phyloP scores from a whole-genome alignment of 2,329 filamentous ascomycete species.

The Colletotrichum sp. region DNA sequence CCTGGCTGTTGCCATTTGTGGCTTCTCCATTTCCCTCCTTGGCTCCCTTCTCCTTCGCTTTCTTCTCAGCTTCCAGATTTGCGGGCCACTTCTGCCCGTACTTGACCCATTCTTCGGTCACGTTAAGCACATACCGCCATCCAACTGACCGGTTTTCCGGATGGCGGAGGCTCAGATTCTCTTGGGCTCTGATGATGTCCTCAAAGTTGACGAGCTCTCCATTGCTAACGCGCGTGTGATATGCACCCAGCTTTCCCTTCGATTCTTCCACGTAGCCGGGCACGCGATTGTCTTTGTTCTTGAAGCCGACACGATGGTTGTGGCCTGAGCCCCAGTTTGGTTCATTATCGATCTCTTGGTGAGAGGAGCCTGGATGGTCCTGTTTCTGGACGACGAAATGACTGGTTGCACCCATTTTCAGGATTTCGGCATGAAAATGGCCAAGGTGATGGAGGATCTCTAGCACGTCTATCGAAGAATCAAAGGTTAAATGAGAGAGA shows the following conservation, averaged over 20 bases:
- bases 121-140: slow-evolving; percentile 55
- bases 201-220: slow-evolving; percentile 42
- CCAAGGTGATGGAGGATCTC: too few relatives aligned
- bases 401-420: slow-evolving; percentile 3
- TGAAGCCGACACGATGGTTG: slow-evolving; percentile 43
- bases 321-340: slow-evolving; percentile 44
- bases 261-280: slow-evolving; percentile 33
- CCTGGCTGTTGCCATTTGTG: background rate
- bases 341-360: slow-evolving; percentile 44
- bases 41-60: slow-evolving; percentile 18
- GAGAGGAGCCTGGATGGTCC: slow-evolving; percentile 41
- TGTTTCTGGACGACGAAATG: slow-evolving; percentile 6
- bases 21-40: slow-evolving; percentile 16
- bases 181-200: slow-evolving; percentile 34
- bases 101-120: slow-evolving; percentile 54
- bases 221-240: slow-evolving; percentile 1
- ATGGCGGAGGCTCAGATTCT: slow-evolving; percentile 48
- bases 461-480: too few relatives aligned
- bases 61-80: slow-evolving; percentile 39
- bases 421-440: too few relatives aligned
- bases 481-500: too few relatives aligned
- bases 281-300: slow-evolving; percentile 36
- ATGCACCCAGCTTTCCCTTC: background rate
- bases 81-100: slow-evolving; percentile 51
- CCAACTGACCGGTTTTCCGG: slow-evolving; percentile 48